Evolutionary conservation across 305 asterid genomes (phyloP), one percentile per base, ranked within the genome.

Genomic region (Coffea humblotiana): DNA sequence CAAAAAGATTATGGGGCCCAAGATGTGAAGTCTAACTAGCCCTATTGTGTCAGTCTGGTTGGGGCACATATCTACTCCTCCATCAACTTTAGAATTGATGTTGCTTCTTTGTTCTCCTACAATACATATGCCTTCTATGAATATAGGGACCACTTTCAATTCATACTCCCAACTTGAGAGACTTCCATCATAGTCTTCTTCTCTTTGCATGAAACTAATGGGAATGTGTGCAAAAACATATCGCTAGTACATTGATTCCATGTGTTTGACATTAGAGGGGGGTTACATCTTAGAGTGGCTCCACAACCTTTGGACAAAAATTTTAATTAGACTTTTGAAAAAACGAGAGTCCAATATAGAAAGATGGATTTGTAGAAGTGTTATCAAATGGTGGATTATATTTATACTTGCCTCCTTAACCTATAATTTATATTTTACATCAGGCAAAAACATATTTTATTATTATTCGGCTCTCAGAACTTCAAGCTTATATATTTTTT

Each of bases 1-100:
- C 68, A 65, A 77, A 68, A 71, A 82, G 78, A 72, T 77, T 71
- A 72, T 77, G 78, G 81, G 84, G 25, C 81, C 84, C 81, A 72
- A 27, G 78, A 82, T 77, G 84, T 72, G 84, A 81, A 61, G 58
- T 76, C 40, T 77, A 77, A 51, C 78, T 81, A 70, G 74, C 76
- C 78, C 66, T 52, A 14, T 64, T 52, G 77, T 71, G 81, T 76
- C 84, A 81, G 81, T 81, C 71, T 81, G 84, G 84, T 81, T 76
- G 49, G 84, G 84, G 78, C 78, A 76, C 81, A 81, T 51, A 81
- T 71, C 73, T 77, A 35, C 81, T 72, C 77, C 27, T 43, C 35
- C 37, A 81, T 70, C 56, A 25, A 63, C 78, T 37, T 80, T 61
- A 32, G 54, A 72, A 58, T 71, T 71, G 84, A 51, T 71, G 84